Evolutionary conservation across 2,329 filamentous ascomycete genomes (phyloP), one percentile per base, ranked within the genome.

Genomic region (Hirsutella rhossiliensis): DNA sequence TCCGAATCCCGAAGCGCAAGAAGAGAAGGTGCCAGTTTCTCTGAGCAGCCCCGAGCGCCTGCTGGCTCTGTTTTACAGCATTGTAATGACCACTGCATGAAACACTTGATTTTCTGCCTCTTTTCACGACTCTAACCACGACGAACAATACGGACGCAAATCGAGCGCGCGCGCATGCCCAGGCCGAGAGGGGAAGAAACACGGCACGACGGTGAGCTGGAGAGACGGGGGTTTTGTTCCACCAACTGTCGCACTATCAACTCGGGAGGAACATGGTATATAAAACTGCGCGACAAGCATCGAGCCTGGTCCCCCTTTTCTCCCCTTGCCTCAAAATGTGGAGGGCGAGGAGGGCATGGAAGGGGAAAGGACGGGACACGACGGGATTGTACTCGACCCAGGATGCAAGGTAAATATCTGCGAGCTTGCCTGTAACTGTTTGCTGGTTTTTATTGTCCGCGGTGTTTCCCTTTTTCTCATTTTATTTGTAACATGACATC

Each of bases 21-120:
- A 88, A 85, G 76, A 81, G 82, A 69, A 84, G 76, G 64, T 94
- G 87, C 72, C 78, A 76, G 62, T 78, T 90, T 63, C 72, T 94
- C 60, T 94, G 72, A 77, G 61, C 27, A 7, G 18, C 28, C 32
- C 23, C 32, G 19, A 20, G n/a, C 19, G 18, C 15, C 32, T n/a
- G 15, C 5, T n/a, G 13, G 27, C n/a, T 15, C 32, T 28, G 15
- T 30, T 17, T 15, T 64, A 59, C 58, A 58, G 49, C 54, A 49
- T 63, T 64, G 58, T 64, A 64, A 64, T 63, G 63, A 65, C 56
- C 58, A 62, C 57, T 51, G 57, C 56, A 65, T 57, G 62, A 65
- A 57, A 51, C 48, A 57, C 54, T 51, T 60, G 40, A 27, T 40
- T 31, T 13, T 32, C 20, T 40, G 23, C 23, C 30, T 34, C 41